These are phyloP conservation scores for Mortierella sp. DNA, from an alignment of 371 early-diverging fungal species.

Conservation along the genomic window DNA sequence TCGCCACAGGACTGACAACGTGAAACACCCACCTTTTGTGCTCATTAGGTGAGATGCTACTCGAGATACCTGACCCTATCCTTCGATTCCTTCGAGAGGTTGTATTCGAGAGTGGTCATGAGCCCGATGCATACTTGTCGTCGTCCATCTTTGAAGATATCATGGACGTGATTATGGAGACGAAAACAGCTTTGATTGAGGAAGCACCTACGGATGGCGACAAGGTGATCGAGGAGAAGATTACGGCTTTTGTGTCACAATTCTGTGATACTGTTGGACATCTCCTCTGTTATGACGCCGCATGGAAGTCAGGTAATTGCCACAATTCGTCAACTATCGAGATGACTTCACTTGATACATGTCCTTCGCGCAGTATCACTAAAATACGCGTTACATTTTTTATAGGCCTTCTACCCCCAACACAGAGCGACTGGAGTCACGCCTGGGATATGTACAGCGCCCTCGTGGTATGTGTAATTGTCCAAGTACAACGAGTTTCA, in stretches of 20 bases:
- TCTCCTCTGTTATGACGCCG: conserved; percentile 46
- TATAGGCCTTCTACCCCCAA: conserved; percentile 34
- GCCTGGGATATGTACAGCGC: conserved; percentile 47
- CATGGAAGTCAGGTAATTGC: conserved; percentile 40
- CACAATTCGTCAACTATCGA: neutral
- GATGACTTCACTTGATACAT: neutral
- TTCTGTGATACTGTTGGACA: conserved; percentile 29
- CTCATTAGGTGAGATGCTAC: conserved; percentile 37
- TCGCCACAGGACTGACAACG: neutral
- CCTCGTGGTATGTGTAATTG: conserved; percentile 23
- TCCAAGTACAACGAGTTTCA: too few relatives aligned
- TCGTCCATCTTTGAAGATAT: conserved; percentile 39
- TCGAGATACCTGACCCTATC: conserved; percentile 27
- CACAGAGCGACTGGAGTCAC: conserved; percentile 32
- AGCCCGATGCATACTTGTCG: conserved; percentile 34
- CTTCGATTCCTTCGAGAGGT: conserved; percentile 30
- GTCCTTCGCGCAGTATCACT: neutral
- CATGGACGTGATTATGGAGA: conserved; percentile 31
- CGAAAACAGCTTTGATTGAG: neutral
- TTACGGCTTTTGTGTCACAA: conserved; percentile 25
- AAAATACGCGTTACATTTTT: neutral
- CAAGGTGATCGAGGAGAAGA: neutral
- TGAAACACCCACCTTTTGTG: neutral
- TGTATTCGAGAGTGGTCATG: conserved; percentile 34
- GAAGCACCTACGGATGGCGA: neutral